These are phyloP conservation scores for Scheffersomyces spartinae DNA, from an alignment of 805 yeast species.

Conservation along the genomic window DNA sequence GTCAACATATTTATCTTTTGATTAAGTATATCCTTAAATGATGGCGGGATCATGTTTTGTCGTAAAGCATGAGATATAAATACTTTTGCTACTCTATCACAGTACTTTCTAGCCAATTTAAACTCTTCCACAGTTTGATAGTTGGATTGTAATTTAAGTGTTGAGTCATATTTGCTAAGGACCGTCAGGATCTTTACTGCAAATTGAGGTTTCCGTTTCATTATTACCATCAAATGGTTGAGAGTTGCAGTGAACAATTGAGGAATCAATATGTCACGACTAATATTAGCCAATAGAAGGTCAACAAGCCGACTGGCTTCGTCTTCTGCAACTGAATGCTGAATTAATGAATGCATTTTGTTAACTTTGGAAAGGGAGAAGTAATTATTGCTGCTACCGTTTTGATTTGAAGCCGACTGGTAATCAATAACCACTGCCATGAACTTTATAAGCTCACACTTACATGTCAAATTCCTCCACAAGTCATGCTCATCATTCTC, in stretches of 20 bases:
- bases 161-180: constrained; percentile 49
- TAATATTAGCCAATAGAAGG: too few relatives aligned
- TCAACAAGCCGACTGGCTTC: too few relatives aligned
- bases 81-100: constrained; percentile 45
- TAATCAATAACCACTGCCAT: too few relatives aligned
- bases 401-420: too few relatives aligned
- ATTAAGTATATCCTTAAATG: constrained; percentile 14
- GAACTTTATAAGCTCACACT: too few relatives aligned
- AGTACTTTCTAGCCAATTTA: constrained; percentile 50
- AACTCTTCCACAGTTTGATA: constrained; percentile 31
- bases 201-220: constrained; percentile 55
- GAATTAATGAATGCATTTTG: too few relatives aligned
- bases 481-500: too few relatives aligned
- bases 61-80: constrained; percentile 28
- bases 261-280: constrained; percentile 35
- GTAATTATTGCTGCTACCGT: too few relatives aligned
- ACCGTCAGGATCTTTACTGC: constrained; percentile 45
- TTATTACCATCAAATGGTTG: constrained; percentile 49
- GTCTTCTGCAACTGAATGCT: too few relatives aligned
- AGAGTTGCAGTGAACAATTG: constrained; percentile 58
- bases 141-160: constrained; percentile 42
- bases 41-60: constrained; percentile 23
- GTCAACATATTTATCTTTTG: constrained; percentile 18
- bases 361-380: too few relatives aligned
- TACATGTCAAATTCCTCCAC: too few relatives aligned